Percentiles rank a stretch among this genome's conserved stretches.
phyloP scores from a whole-genome alignment of 2,329 filamentous ascomycete species.

The Cladophialophora psammophila region DNA sequence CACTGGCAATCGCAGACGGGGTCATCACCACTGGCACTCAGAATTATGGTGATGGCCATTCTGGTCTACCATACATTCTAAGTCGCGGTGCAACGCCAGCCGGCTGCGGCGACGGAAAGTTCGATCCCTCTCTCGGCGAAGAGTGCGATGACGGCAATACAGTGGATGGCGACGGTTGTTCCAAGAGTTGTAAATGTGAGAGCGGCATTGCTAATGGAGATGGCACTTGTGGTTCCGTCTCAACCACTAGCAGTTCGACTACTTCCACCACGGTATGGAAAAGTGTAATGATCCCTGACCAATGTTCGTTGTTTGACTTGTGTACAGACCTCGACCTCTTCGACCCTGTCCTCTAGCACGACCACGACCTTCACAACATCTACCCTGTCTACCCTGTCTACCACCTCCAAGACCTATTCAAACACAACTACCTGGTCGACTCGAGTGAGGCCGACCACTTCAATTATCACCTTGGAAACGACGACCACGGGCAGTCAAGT shows the following conservation, averaged over 20 bases:
- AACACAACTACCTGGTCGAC: conserved; percentile 4
- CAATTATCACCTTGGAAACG: background rate
- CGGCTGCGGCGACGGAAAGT: conserved; percentile 6
- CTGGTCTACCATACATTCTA: conserved; percentile 9
- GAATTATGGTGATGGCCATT: conserved; percentile 9
- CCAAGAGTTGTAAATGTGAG: conserved; percentile 17
- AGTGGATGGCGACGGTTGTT: conserved; percentile 13
- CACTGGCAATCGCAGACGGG: conserved; percentile 9
- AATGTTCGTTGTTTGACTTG: background rate
- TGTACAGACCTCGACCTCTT: conserved; percentile 2
- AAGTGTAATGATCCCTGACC: background rate
- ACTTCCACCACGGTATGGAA: conserved; percentile 6
- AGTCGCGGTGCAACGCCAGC: conserved; percentile 8
- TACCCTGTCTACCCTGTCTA: conserved; percentile 2
- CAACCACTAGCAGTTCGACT: conserved; percentile 6
- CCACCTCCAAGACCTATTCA: background rate
- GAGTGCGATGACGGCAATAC: conserved; percentile 19
- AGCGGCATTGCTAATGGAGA: conserved; percentile 14
- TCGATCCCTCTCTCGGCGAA: conserved; percentile 14
- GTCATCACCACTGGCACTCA: conserved; percentile 11
- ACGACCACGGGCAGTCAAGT: background rate
- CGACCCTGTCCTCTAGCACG: conserved; percentile 1
- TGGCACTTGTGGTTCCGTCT: conserved; percentile 9
- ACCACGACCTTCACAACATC: conserved; percentile 5
- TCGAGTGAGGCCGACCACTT: background rate